These are phyloP conservation scores for Blepharisma undulans DNA, from an alignment of 169 alveolate species.

Conservation along the genomic window DNA sequence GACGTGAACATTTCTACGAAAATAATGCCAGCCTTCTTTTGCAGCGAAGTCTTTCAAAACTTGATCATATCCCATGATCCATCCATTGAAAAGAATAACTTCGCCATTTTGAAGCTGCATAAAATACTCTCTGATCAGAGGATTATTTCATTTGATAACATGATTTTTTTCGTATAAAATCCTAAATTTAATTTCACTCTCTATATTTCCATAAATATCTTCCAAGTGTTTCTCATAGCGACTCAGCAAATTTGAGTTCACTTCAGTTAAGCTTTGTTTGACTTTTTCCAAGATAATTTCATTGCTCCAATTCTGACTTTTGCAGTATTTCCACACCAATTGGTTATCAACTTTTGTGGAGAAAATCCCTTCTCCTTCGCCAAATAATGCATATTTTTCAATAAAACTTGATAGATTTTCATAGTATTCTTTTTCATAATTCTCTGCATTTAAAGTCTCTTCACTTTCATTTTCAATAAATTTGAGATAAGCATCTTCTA, in stretches of 20 bases:
- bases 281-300: constrained; percentile 11
- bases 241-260: constrained; percentile 16
- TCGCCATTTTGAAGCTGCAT: constrained; percentile 52
- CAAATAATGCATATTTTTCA: neutral
- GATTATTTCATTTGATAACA: constrained; percentile 59
- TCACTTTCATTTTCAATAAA: neutral
- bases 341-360: neutral
- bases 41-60: constrained; percentile 85
- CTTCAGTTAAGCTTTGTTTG: neutral
- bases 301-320: neutral
- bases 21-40: constrained; percentile 87
- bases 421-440: no score
- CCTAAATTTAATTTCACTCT: constrained; percentile 63
- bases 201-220: constrained; percentile 33
- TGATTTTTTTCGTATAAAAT: no score
- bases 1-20: constrained; percentile 86
- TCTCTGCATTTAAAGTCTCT: neutral
- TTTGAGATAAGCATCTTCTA: constrained; percentile 41
- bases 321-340: neutral
- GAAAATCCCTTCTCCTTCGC: constrained; percentile 34
- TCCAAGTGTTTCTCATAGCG: constrained; percentile 20
- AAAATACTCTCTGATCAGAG: constrained; percentile 77
- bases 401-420: no score
- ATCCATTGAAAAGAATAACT: constrained; percentile 60
- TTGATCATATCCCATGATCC: constrained; percentile 87